phyloP scores from a whole-genome alignment of 176 grass and related monocot species.

The Oryza officinalis region DNA sequence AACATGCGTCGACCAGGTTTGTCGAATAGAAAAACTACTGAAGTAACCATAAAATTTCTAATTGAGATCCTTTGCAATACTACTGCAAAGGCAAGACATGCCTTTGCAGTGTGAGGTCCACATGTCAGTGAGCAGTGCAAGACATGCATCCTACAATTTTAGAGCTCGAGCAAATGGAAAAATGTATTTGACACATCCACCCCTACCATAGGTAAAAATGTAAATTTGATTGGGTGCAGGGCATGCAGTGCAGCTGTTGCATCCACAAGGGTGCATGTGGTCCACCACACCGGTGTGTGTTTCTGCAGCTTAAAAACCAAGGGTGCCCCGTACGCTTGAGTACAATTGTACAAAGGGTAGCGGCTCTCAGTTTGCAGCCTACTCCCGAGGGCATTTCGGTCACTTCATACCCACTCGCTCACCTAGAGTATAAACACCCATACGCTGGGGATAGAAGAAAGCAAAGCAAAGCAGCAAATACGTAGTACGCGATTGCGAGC shows the following conservation, averaged over 20 bases:
- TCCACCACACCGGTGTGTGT: conserved; percentile 27
- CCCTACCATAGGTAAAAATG: not conserved
- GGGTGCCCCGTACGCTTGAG: not conserved
- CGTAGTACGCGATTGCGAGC: not conserved
- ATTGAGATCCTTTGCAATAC: no score
- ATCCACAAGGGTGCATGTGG: conserved; percentile 33
- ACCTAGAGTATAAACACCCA: conserved; percentile 21
- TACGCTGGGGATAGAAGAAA: conserved; percentile 3
- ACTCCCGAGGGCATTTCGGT: conserved; percentile 1
- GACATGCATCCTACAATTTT: no score
- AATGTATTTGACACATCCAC: no score
- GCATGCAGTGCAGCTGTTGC: not conserved
- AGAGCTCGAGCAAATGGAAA: no score
- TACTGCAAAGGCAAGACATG: no score
- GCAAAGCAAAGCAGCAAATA: not conserved
- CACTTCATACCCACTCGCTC: not conserved
- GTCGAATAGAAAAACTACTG: no score
- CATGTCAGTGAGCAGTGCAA: no score
- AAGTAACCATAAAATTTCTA: no score
- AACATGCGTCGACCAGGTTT: no score
- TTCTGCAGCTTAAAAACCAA: conserved; percentile 32
- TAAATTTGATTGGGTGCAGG: not conserved
- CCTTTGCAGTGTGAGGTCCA: no score
- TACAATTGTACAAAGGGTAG: conserved; percentile 15
- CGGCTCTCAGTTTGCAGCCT: not conserved